Evolutionary conservation across 441 rosid species (phyloP), one percentile per base, ranked within the genome.

Genomic region (Macaranga tanarius): DNA sequence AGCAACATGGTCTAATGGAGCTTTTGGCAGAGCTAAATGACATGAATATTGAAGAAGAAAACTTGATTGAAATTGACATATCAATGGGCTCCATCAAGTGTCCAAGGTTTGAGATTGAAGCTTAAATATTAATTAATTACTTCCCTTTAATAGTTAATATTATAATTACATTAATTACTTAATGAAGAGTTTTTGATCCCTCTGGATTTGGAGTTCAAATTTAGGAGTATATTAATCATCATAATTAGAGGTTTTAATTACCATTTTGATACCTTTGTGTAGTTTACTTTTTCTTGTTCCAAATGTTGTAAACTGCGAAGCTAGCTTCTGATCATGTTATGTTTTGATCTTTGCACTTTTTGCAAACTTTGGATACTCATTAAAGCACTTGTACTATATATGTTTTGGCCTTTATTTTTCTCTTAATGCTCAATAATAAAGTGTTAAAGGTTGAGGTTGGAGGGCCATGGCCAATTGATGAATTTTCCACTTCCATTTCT

Each of bases 1-100:
- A 83, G 77, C 86, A 87, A 76, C 73, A 77, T 69, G 69, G 74
- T 71, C 72, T 86, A 42, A 82, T 78, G 81, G 79, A 85, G 78
- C 75, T 84, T 12, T 65, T 86, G 75, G 88, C 85, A 17, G 93
- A 90, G 78, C 55, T 87, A 44, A 85, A 79, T 52, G 84, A 85
- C 3, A 80, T 90, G 81, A 77, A 83, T 19, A 48, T 48, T 77
- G 97, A 93, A 74, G 98, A 94, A 20, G 99, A 95, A 25, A 95
- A 92, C 57, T 75, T 95, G 77, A 89, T 92, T 57, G 99, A 95
- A 86, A 95, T 95, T 76, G 99, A 95, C 74, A 85, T 95, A 66
- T 89, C 91, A 8, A 80, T 90, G 56, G 97, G 99, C 50, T 92
- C 93, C 69, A 92, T 90, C 84, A 92, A 90, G 82, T 89, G 84